Evolutionary conservation across 73 alveolate genomes (phyloP), one percentile per base, ranked within the genome.

Genomic region (Paramecium sexaurelia): DNA sequence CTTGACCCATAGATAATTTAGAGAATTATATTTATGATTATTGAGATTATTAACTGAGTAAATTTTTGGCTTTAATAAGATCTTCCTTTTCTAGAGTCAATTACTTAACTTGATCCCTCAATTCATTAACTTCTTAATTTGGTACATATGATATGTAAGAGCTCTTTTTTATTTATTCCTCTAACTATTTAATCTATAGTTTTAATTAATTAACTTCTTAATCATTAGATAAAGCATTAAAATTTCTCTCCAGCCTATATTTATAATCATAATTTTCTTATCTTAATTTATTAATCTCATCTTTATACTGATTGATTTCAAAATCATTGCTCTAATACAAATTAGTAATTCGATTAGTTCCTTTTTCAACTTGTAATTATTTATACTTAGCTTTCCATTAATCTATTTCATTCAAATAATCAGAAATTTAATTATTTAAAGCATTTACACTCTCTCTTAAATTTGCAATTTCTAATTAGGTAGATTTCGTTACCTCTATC

Each of bases 331-430:
- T 24, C 6, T 27, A 20, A 29, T 61, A 19, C 1, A 61, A 3
- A 26, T 3, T 29, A 11, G 51, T 11, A 22, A 26, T 26, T 32
- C 47, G 9, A 40, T 13, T 26, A 20, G 55, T 39, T 17, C 90
- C 90, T 78, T 78, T 78, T 7, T 39, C 68, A 19, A 7, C 11
- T 78, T 39, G 7, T 3, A 78, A 61, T 45, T 41, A 41, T 61
- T 78, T 41, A 33, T 78, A 78, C 33, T 78, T 78, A 20, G 22
- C 19, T 33, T 22, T 78, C 90, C 90, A 78, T 33, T 20, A 19
- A 78, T 78, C 90, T 22, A 78, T 9, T 33, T 78, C 90, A 9
- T 45, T 78, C 13, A 78, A 7, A 15, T 40, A 78, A 33, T 78
- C 90, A n/a, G 43, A 37, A 9, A 78, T 78, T 43, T 78, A 43